Evolutionary conservation across 176 grass and related monocot genomes (phyloP).

Genomic region (Panicum miliaceum): DNA sequence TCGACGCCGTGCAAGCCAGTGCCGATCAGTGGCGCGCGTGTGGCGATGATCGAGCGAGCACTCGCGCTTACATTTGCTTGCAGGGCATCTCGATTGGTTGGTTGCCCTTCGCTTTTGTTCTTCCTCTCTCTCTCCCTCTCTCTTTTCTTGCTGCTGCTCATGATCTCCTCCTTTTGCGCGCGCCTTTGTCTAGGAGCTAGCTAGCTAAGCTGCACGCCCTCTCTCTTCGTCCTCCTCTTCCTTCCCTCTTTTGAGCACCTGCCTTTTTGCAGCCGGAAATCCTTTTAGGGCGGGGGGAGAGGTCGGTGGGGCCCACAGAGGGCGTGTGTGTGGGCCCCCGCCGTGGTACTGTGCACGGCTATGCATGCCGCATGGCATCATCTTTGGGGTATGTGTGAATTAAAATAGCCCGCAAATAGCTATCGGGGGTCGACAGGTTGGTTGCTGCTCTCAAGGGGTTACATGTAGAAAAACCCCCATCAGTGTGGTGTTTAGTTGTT

Average conservation of each 20-base stretch:
- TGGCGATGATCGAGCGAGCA: background rate
- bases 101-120: background rate
- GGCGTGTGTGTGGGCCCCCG: background rate
- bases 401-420: slow-evolving; percentile 12
- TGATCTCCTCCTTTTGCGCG: background rate
- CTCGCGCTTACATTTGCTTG: background rate
- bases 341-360: background rate
- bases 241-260: slow-evolving; percentile 15
- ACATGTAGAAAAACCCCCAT: background rate
- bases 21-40: background rate
- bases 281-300: too few relatives aligned
- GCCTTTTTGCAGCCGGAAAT: background rate
- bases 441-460: background rate
- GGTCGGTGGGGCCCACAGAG: background rate
- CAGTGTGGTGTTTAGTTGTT: background rate
- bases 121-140: background rate
- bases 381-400: background rate
- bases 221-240: background rate
- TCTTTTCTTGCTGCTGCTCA: background rate
- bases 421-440: background rate
- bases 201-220: background rate
- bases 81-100: slow-evolving; percentile 24
- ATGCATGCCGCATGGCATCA: background rate
- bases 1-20: slow-evolving; percentile 14
- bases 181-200: slow-evolving; percentile 28